Evolutionary conservation across 2,329 filamentous ascomycete species (phyloP), one percentile per base, ranked within the genome.

Genomic region (Trichocomaceae sp.): DNA sequence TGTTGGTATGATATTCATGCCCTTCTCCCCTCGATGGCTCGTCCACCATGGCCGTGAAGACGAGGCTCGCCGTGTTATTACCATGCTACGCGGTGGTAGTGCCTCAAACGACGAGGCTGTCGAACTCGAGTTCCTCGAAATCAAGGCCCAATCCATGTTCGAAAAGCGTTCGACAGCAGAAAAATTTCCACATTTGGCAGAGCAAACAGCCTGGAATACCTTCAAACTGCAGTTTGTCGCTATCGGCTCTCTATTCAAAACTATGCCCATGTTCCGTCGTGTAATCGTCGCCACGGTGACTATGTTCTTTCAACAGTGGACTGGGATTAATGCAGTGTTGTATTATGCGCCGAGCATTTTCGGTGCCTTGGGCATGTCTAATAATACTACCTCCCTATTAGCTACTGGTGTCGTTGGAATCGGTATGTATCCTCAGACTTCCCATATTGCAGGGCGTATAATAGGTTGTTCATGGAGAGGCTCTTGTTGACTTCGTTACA

Each of bases 1-100:
- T 26, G 62, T 79, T 10, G 87, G 87, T 41, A 90, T 90, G 79
- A 88, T 87, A 10, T 88, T 87, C 71, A 88, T 90, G 85, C 87
- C 87, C 0, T 90, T 87, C 71, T 86, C 82, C 0, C 88, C 88
- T 0, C 79, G 88, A 61, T 90, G 86, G 86, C 78, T 92, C 1
- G 73, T 87, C 8, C 83, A 89, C 66, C 84, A 87, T 62, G 76
- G 74, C 55, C 83, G 86, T 35, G 86, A 90, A 63, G 77, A 77
- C 0, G 87, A 91, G 66, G 85, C 85, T 0, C 80, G 81, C 15
- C 66, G 67, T 9, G 82, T 84, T 1, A 77, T 92, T 1, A 81
- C 86, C 0, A 75, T 67, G 49, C 80, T 92, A 2, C 83, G 88
- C 22, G 78, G 77, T 5, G 44, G 77, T 88, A 0, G 68, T 81